These are phyloP conservation scores for Malus hybrid DNA, from an alignment of 331 rosid species.

Conservation along the genomic window DNA sequence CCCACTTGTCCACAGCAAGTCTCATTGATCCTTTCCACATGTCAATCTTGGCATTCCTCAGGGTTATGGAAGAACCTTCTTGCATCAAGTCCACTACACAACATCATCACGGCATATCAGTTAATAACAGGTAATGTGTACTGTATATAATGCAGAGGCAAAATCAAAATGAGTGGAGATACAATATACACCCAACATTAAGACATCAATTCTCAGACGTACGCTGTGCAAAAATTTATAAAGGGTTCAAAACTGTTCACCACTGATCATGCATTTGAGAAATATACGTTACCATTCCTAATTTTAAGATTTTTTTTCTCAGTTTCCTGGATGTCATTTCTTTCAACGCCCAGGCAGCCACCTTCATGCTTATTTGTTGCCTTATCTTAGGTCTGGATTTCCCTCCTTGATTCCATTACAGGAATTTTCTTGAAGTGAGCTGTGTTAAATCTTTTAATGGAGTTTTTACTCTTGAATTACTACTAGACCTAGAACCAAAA, in stretches of 20 bases:
- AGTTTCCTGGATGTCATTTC: background rate
- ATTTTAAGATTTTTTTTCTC: background rate
- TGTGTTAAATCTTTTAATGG: background rate
- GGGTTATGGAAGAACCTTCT: slow-evolving; percentile 70
- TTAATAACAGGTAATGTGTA: background rate
- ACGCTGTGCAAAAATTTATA: background rate
- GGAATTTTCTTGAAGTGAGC: background rate
- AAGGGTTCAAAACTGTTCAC: background rate
- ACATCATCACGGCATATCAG: slow-evolving; percentile 10
- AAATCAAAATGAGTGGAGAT: background rate
- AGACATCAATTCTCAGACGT: background rate
- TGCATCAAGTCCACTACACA: slow-evolving; percentile 75
- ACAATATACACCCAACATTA: background rate
- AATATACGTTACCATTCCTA: background rate
- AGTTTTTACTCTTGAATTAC: background rate
- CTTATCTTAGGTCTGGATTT: background rate
- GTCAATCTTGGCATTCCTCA: slow-evolving; percentile 92
- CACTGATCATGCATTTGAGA: background rate
- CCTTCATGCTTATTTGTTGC: background rate
- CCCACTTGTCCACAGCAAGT: slow-evolving; percentile 99
- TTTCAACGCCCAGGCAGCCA: background rate
- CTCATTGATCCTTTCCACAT: slow-evolving; percentile 97
- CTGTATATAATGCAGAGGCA: background rate
- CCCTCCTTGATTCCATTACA: background rate
- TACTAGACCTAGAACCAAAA: background rate